Base-by-base conservation (phyloP, 768 basidiomycete species). In the Panus rudis region DNA sequence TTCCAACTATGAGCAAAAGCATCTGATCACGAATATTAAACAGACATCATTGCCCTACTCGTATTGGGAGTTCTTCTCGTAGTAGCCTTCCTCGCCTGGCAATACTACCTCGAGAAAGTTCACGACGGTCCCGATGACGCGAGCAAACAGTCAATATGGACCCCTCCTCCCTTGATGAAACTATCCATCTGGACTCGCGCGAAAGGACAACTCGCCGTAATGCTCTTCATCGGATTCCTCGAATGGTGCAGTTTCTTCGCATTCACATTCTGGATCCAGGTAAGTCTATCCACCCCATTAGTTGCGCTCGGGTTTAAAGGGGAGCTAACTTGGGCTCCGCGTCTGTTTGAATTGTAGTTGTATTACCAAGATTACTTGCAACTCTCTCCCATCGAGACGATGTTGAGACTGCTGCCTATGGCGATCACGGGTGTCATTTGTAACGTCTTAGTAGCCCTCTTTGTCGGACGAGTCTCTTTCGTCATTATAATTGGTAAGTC, bases 41-140 rank as follows among this genome's bases (percentile, higher is more conserved):
- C 34, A 74, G 86, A 90, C 57, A 86, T 91, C 50, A 79, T 91
- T 39, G 78, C 69, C 2, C 70, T 83, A 5, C 66, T 91, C 23
- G 60, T 86, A 38, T 25, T 84, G 14, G 81, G 83, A 3, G 61
- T 86, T 2, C 8, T 80, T 19, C 52, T 88, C 14, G 45, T 84
- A 12, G 59, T 53, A 2, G 37, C 63, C 1, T 92, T 91, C 65
- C 42, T 84, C 34, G 47, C 59, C 22, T 92, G 85, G 84, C 79
- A 91, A 51, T 53, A 63, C 38, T 69, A 73, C 52, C 65, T 92
- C 22, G 83, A 84, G 44, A 42, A 47, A 21, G 24, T 55, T 10
- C 55, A 56, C 33, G 52, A 53, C 4, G 47, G 49, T 11, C 42
- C 41, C 0, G 44, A 46, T 14, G 34, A 25, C 0, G 51, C 48